phyloP scores from a whole-genome alignment of 768 basidiomycete genomes.

The Boletus tomentosulus region DNA sequence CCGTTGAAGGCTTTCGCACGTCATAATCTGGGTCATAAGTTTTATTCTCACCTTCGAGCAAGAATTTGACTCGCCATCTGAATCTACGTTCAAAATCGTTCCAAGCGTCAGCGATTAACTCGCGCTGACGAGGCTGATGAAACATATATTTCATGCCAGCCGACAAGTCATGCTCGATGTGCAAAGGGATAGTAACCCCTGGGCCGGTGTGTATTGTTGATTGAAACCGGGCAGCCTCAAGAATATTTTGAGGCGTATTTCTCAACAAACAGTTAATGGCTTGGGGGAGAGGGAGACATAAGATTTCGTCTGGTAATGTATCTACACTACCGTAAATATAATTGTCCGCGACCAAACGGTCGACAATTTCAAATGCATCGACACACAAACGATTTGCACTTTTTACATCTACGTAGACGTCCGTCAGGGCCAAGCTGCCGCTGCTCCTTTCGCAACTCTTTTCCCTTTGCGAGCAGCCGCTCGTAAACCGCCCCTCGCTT shows the following conservation, averaged over 20 bases:
- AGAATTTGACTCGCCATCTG: conserved; percentile 2
- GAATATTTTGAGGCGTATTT: background rate
- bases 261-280: background rate
- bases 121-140: background rate
- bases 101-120: background rate
- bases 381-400: too few species aligned
- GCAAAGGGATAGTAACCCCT: background rate
- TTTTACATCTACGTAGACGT: too few species aligned
- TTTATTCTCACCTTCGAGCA: too few species aligned
- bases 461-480: too few species aligned
- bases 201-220: background rate
- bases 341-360: background rate
- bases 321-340: background rate
- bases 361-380: too few species aligned
- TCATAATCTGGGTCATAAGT: too few species aligned
- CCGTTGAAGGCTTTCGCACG: too few species aligned
- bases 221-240: background rate
- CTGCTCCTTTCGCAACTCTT: too few species aligned
- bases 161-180: background rate
- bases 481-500: too few species aligned
- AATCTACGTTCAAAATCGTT: conserved; percentile 4
- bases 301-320: background rate
- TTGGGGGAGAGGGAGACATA: background rate
- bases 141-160: conserved; percentile 8
- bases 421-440: too few species aligned